phyloP scores from a whole-genome alignment of 116 monocot genomes.

The Phalaenopsis hybrid region DNA sequence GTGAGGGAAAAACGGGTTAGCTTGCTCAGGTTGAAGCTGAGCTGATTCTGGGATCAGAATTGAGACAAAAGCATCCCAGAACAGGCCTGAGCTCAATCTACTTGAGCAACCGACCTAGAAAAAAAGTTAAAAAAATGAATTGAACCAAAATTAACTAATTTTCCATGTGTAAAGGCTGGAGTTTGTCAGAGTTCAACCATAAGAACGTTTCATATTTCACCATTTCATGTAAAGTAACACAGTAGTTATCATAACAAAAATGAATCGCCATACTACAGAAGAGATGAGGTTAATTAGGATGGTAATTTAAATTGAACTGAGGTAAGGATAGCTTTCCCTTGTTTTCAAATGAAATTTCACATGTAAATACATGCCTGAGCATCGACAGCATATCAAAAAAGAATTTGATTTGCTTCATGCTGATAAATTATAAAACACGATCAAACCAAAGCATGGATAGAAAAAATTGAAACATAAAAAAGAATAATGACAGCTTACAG shows the following conservation, averaged over 20 bases:
- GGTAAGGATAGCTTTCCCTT: not conserved
- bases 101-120: not conserved
- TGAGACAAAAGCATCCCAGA: not conserved
- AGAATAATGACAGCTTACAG: slow-evolving; percentile 40
- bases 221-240: not conserved
- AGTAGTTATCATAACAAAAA: slow-evolving; percentile 1
- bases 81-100: not conserved
- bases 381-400: not conserved
- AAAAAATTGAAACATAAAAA: not conserved
- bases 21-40: not conserved
- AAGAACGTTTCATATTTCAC: not conserved
- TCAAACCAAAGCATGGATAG: not conserved
- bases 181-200: not conserved
- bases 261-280: not conserved
- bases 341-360: not conserved
- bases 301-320: not conserved
- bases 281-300: not conserved
- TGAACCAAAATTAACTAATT: not conserved
- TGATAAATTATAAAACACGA: not conserved
- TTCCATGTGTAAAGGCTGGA: not conserved
- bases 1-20: too few relatives aligned
- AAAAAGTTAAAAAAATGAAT: not conserved
- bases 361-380: not conserved
- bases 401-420: not conserved
- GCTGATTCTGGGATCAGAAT: not conserved